A percentile compares a stretch with the other conserved stretches of the same genome.
These are phyloP conservation scores for Oleoguttula mirabilis DNA, from an alignment of 495 filamentous ascomycete species.

Conservation along the genomic window DNA sequence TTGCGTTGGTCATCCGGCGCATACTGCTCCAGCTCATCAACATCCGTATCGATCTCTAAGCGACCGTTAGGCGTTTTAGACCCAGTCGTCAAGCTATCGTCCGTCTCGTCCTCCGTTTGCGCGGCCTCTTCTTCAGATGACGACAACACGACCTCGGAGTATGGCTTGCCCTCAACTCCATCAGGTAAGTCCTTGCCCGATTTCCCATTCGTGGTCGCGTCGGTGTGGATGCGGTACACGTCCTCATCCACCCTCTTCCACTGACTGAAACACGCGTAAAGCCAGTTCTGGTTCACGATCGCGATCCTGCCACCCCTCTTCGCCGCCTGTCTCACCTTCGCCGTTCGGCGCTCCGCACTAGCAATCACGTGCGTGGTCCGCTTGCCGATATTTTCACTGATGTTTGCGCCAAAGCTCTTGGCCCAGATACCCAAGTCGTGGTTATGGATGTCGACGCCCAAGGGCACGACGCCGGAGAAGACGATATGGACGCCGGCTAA, in stretches of 20 bases:
- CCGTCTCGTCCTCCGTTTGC: slow-evolving; percentile 22
- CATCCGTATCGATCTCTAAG: slow-evolving; percentile 9
- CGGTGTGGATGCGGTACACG: slow-evolving; percentile 47
- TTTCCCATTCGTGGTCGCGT: slow-evolving; percentile 9
- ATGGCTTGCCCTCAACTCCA: slow-evolving; percentile 18
- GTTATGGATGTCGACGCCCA: slow-evolving; percentile 58
- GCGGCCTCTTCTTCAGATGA: slow-evolving; percentile 22
- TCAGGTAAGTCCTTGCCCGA: slow-evolving; percentile 2
- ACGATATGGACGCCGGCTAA: slow-evolving; percentile 61
- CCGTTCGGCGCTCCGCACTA: slow-evolving; percentile 61
- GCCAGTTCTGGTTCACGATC: slow-evolving; percentile 84
- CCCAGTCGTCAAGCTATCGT: not conserved
- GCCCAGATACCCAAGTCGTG: slow-evolving; percentile 75
- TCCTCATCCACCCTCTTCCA: slow-evolving; percentile 68
- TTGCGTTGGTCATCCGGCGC: slow-evolving; percentile 21
- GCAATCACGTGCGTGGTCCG: slow-evolving; percentile 59
- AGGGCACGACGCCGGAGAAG: slow-evolving; percentile 77
- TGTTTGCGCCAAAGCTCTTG: slow-evolving; percentile 66
- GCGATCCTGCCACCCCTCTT: slow-evolving; percentile 54
- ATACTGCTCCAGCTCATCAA: slow-evolving; percentile 10
- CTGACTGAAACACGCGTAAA: slow-evolving; percentile 63
- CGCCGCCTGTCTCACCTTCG: slow-evolving; percentile 72
- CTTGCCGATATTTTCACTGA: slow-evolving; percentile 46
- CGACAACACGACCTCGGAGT: slow-evolving; percentile 11
- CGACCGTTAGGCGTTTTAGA: not conserved